phyloP scores from a whole-genome alignment of 73 alveolate genomes.

The Loxodes magnus region DNA sequence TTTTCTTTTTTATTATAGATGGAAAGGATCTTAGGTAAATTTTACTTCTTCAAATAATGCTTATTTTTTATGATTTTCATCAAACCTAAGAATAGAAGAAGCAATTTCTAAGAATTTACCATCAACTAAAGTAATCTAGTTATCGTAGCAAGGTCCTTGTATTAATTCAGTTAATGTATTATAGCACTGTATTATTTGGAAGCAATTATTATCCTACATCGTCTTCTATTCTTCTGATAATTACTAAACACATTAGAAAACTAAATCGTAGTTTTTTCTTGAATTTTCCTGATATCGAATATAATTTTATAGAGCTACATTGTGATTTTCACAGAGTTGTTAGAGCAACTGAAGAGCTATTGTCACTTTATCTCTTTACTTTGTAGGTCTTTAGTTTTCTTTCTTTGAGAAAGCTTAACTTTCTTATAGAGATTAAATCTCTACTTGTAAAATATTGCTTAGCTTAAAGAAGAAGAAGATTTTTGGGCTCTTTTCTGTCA shows the following conservation, averaged over 20 bases:
- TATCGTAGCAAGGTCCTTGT: conserved; percentile 41
- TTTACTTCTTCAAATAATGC: conserved; percentile 11
- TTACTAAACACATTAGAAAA: conserved; percentile 9
- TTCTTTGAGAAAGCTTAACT: too few relatives aligned
- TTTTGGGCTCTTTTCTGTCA: neutral
- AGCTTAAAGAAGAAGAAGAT: neutral
- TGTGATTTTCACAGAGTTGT: conserved; percentile 41
- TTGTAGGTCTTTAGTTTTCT: neutral
- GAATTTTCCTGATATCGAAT: conserved; percentile 26
- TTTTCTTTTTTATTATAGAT: conserved; percentile 13
- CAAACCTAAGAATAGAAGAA: conserved; percentile 16
- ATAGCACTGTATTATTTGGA: conserved; percentile 29
- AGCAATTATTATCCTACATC: conserved; percentile 10
- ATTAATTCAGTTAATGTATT: conserved; percentile 38
- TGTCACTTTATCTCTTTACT: conserved; percentile 2
- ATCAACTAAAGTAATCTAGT: conserved; percentile 13
- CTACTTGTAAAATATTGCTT: neutral
- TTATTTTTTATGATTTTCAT: conserved; percentile 14
- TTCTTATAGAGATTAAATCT: neutral
- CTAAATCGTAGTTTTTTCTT: conserved; percentile 22
- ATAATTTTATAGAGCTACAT: conserved; percentile 21
- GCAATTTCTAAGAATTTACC: conserved; percentile 30
- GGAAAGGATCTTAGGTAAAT: too few relatives aligned
- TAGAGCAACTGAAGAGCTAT: conserved; percentile 17
- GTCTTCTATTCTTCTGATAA: conserved; percentile 1